Evolutionary conservation across 768 basidiomycete species (phyloP).

Genomic region (Pleurotus sapidus): DNA sequence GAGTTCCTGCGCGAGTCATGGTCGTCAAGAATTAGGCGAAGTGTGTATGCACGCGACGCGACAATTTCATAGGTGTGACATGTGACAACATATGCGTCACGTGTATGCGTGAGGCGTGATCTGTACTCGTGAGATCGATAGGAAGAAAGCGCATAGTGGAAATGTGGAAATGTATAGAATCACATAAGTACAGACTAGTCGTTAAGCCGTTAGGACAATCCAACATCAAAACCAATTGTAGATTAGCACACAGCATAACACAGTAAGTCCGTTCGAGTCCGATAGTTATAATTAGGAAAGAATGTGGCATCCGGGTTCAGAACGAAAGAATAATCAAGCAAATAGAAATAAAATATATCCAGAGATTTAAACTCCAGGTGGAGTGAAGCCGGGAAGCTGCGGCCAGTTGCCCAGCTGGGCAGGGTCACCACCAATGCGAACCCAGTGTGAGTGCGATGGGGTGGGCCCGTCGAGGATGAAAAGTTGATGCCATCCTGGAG

Average conservation of each 20-base stretch:
- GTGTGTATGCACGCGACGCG: background rate
- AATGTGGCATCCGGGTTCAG: background rate
- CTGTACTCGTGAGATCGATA: no score
- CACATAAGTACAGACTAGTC: no score
- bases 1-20: background rate
- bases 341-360: slow-evolving; percentile 10
- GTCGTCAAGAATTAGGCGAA: background rate
- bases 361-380: slow-evolving; percentile 52
- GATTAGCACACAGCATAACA: no score
- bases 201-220: no score
- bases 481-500: slow-evolving; percentile 76
- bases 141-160: no score
- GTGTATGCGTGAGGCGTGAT: background rate
- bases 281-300: background rate
- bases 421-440: slow-evolving; percentile 80
- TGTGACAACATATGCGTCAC: background rate
- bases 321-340: background rate
- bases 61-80: background rate
- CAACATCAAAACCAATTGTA: no score
- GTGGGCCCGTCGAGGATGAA: slow-evolving; percentile 79
- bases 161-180: no score
- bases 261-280: background rate
- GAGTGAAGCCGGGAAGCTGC: slow-evolving; percentile 59
- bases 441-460: slow-evolving; percentile 71
- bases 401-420: slow-evolving; percentile 73